A percentile compares a stretch with the other conserved stretches of the same genome.
phyloP scores from a whole-genome alignment of 2,329 filamentous ascomycete genomes.

The Didymella segeticola region DNA sequence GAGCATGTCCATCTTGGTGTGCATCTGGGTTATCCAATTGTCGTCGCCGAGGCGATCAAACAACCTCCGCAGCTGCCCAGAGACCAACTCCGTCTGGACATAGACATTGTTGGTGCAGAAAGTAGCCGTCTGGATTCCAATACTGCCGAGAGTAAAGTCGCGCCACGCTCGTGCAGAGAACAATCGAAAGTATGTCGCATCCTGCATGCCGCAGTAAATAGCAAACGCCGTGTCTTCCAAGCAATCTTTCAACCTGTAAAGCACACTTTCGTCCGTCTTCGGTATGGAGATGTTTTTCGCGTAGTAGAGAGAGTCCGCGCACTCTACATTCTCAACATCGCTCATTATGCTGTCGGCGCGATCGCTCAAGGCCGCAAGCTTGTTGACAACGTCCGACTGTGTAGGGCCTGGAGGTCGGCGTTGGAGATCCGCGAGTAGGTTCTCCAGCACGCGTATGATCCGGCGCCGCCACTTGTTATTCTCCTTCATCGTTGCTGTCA shows the following conservation, averaged over 20 bases:
- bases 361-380: background rate
- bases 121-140: conserved; percentile 43
- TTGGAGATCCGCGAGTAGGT: conserved; percentile 2
- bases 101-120: conserved; percentile 43
- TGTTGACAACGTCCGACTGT: background rate
- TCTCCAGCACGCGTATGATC: conserved; percentile 16
- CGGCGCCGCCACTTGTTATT: conserved; percentile 18
- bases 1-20: conserved; percentile 1
- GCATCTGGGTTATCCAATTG: background rate
- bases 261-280: background rate
- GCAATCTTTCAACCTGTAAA: conserved; percentile 16
- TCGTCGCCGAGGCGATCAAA: background rate
- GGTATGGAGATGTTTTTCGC: background rate
- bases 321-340: background rate
- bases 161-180: conserved; percentile 42
- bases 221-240: conserved; percentile 22
- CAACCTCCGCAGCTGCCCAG: background rate
- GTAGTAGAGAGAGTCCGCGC: conserved; percentile 3
- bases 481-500: background rate
- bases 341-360: conserved; percentile 3
- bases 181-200: conserved; percentile 34
- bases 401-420: conserved; percentile 1
- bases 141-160: conserved; percentile 37
- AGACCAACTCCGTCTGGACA: background rate
- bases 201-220: conserved; percentile 40